Percentiles rank a stretch among this genome's conserved stretches.
phyloP scores from a whole-genome alignment of 495 filamentous ascomycete genomes.

The Tuber brumale region DNA sequence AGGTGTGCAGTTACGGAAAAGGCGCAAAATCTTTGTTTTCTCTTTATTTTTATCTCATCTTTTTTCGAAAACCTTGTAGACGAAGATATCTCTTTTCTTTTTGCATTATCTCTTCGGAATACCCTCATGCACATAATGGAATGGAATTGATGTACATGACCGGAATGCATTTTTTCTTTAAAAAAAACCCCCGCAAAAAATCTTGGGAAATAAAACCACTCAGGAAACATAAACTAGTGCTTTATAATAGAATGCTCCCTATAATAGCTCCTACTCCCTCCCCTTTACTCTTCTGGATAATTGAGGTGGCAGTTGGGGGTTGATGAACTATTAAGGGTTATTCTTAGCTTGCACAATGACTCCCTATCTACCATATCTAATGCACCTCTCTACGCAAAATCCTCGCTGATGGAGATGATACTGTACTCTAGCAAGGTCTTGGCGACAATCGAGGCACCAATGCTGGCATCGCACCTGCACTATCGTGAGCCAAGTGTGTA shows the following conservation, averaged over 20 bases:
- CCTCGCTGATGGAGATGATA: too few relatives aligned
- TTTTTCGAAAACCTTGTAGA: background rate
- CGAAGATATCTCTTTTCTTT: background rate
- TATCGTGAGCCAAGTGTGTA: too few relatives aligned
- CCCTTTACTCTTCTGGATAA: background rate
- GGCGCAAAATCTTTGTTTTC: background rate
- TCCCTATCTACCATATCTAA: background rate
- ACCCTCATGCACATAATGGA: background rate
- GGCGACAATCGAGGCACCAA: too few relatives aligned
- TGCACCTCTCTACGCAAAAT: too few relatives aligned
- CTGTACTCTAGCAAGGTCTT: too few relatives aligned
- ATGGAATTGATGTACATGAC: background rate
- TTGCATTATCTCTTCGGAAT: background rate
- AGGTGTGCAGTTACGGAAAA: background rate
- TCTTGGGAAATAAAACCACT: background rate
- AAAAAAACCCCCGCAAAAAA: background rate
- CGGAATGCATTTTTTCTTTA: background rate
- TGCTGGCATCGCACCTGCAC: too few relatives aligned
- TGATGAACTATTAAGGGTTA: background rate
- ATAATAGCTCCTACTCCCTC: background rate
- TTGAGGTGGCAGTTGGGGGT: background rate
- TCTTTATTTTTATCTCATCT: background rate
- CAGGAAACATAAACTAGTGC: background rate
- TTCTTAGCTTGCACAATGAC: background rate
- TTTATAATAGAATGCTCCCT: background rate